Base-by-base conservation (phyloP, 2,329 filamentous ascomycete species). In the Cladosporium sp. region DNA sequence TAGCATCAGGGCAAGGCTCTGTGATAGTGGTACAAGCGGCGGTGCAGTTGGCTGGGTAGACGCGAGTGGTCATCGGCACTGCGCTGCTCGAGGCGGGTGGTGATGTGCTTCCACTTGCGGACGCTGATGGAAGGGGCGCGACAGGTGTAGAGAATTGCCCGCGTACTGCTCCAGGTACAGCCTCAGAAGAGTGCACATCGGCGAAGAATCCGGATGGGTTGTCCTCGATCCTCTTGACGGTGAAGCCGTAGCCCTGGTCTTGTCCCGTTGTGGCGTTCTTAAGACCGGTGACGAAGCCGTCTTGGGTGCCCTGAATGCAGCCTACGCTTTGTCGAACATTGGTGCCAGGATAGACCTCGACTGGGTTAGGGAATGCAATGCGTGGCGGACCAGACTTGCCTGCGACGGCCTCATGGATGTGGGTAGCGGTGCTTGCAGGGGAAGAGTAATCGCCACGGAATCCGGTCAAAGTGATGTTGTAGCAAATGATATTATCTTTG, bases 401-500 rank as follows among this genome's bases (percentile, higher is more conserved):
- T 64, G 74, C 77, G 24, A 70, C 73, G 7, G 76, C 83, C 74
- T 86, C 76, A 74, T 87, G 84, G 68, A 87, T 83, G 74, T 87
- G 85, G 1, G 85, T 87, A n/a, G 85, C 82, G 6, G 84, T 85
- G 34, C 74, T 71, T 49, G 85, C 85, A 0, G 80, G 78, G 12
- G 83, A 86, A 69, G 80, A 71, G 72, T 85, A 87, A 2, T 82
- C 75, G 64, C 84, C 84, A 24, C 77, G 77, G 72, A 86, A 83
- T 66, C 78, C 78, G 52, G 77, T 74, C 55, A 86, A 76, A 38
- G 79, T 83, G 55, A 65, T 65, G 55, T 60, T 49, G 44, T 65
- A 65, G 78, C 80, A 81, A 73, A 82, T 80, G 59, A 75, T 73
- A 71, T 82, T 78, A 63, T 77, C 70, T 14, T 77, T 70, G 32